Percentiles rank a stretch among this genome's conserved stretches.
Conservation (phyloP, 1,284 basidiomycete species). For the Abortiporus biennis region DNA sequence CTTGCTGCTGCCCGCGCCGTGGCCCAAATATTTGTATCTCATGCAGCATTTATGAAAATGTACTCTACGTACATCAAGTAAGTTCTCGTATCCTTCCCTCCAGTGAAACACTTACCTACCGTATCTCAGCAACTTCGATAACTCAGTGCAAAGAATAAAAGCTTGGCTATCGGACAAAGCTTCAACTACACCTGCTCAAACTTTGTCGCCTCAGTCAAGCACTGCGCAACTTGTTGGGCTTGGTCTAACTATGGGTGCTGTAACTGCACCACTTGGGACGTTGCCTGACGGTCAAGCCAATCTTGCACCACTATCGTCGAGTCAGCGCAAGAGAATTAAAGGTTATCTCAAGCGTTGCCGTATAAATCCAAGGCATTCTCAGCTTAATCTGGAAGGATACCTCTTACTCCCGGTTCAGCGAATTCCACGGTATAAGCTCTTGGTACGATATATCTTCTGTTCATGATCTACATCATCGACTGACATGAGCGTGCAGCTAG, state of each 20-base stretch:
- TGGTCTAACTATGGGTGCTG: constrained; percentile 52
- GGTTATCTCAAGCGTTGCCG: constrained; percentile 83
- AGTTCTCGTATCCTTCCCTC: constrained; percentile 26
- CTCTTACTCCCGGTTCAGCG: constrained; percentile 93
- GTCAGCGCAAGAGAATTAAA: constrained; percentile 84
- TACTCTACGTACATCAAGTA: constrained; percentile 96
- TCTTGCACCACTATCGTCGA: constrained; percentile 42
- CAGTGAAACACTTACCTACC: constrained; percentile 7
- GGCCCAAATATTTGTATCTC: constrained; percentile 85
- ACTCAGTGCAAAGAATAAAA: constrained; percentile 80
- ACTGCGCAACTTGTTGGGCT: constrained; percentile 59
- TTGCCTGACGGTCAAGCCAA: constrained; percentile 30
- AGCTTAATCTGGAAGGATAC: constrained; percentile 94
- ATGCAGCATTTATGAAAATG: constrained; percentile 96
- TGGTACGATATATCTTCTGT: constrained; percentile 45
- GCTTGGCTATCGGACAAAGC: constrained; percentile 68
- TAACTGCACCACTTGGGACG: constrained; percentile 36
- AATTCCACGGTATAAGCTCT: constrained; percentile 90
- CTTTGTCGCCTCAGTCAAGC: constrained; percentile 56
- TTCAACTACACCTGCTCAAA: constrained; percentile 30
- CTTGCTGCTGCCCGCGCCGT: constrained; percentile 75
- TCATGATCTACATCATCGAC: background rate
- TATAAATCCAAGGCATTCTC: constrained; percentile 86
- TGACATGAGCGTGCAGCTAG: constrained; percentile 45
- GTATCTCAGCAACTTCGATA: constrained; percentile 78